These are phyloP conservation scores for Adansonia grandidieri DNA, from an alignment of 441 rosid species.

Conservation along the genomic window DNA sequence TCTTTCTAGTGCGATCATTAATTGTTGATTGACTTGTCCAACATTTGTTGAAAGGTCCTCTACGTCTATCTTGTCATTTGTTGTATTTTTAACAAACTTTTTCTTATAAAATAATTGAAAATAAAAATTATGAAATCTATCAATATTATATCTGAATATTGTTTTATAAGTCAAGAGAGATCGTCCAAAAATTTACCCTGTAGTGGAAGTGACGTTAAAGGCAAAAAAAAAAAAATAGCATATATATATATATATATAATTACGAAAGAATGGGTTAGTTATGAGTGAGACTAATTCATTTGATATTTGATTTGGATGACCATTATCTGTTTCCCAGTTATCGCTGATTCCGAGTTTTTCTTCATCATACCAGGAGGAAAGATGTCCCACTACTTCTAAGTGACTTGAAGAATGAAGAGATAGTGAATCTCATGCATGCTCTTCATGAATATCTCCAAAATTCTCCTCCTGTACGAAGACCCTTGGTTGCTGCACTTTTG, in stretches of 20 bases:
- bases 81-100: background rate
- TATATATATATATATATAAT: no score
- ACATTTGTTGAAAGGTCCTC: background rate
- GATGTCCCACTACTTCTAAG: conserved; percentile 40
- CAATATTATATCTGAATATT: background rate
- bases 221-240: no score
- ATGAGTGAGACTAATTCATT: background rate
- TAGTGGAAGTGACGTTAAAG: background rate
- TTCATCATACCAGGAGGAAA: conserved; percentile 44
- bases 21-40: background rate
- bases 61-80: background rate
- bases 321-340: background rate
- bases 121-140: background rate
- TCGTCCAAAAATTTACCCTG: background rate
- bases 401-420: conserved; percentile 45
- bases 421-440: conserved; percentile 44
- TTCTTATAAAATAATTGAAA: background rate
- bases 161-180: background rate
- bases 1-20: background rate
- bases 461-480: conserved; percentile 43
- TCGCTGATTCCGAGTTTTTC: conserved; percentile 14
- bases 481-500: conserved; percentile 52
- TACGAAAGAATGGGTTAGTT: background rate
- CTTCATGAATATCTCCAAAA: conserved; percentile 52
- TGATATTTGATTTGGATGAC: conserved; percentile 9